Conservation (phyloP, 2,329 filamentous ascomycete genomes). For the Chrysosporium keratinophilum region DNA sequence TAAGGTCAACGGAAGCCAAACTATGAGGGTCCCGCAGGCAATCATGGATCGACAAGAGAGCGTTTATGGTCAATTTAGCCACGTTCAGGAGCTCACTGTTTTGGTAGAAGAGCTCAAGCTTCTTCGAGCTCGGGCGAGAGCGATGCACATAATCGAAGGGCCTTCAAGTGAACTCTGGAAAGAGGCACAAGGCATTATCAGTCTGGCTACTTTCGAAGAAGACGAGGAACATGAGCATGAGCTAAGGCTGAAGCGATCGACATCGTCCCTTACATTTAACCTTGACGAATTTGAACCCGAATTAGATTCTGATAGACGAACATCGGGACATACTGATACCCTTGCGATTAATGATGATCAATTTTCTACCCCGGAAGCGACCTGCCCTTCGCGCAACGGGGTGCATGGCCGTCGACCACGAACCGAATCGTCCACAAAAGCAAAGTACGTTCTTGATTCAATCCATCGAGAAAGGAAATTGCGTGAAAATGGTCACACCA, state of each 20-base stretch:
- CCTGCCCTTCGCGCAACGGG: neutral
- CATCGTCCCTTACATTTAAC: conserved; percentile 10
- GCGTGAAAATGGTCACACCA: conserved; percentile 3
- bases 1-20: conserved; percentile 21
- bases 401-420: conserved; percentile 13
- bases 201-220: conserved; percentile 54
- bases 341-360: conserved; percentile 1
- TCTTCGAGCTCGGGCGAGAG: conserved; percentile 45
- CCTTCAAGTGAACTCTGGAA: conserved; percentile 48
- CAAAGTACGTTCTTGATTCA: conserved; percentile 13
- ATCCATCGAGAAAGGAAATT: conserved; percentile 11
- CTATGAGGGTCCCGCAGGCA: conserved; percentile 47
- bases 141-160: conserved; percentile 45
- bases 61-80: conserved; percentile 54
- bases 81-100: conserved; percentile 53
- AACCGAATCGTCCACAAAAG: conserved; percentile 14
- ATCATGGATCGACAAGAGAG: conserved; percentile 57
- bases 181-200: conserved; percentile 57
- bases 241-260: conserved; percentile 7
- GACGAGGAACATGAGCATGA: conserved; percentile 37
- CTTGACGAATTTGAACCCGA: conserved; percentile 7
- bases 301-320: neutral
- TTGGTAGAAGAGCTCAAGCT: conserved; percentile 57
- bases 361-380: neutral
- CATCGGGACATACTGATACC: neutral